phyloP scores from a whole-genome alignment of 1,284 basidiomycete genomes.

The Ganoderma multipileum region DNA sequence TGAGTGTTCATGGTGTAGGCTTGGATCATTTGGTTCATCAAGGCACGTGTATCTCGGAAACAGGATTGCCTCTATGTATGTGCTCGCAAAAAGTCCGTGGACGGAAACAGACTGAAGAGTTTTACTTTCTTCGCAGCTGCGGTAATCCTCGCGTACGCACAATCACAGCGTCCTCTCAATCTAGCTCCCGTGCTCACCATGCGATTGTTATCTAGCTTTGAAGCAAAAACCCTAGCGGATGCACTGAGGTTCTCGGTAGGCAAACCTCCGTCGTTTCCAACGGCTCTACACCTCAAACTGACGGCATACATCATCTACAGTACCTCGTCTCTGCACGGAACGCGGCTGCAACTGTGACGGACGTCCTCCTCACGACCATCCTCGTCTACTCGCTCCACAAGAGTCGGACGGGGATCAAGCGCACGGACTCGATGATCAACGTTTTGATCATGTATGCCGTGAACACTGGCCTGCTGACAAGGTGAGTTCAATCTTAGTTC shows the following conservation, averaged over 20 bases:
- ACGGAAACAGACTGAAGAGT: neutral
- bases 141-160: neutral
- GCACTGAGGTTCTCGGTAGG: neutral
- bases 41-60: neutral
- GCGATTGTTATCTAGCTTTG: neutral
- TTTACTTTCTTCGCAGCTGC: neutral
- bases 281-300: neutral
- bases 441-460: conserved; percentile 18
- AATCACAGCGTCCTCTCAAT: neutral
- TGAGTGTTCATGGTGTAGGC: neutral
- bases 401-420: conserved; percentile 3
- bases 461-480: conserved; percentile 14
- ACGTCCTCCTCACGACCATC: neutral
- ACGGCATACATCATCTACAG: neutral
- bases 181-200: neutral
- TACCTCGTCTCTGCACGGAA: neutral
- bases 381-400: neutral
- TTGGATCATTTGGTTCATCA: no score
- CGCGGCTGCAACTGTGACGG: neutral
- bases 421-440: conserved; percentile 22
- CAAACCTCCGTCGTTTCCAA: neutral
- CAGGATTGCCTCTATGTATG: neutral
- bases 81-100: neutral
- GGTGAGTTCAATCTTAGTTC: neutral
- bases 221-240: neutral